Conservation (phyloP, 139 green algal species). For the Ulvella scutata region DNA sequence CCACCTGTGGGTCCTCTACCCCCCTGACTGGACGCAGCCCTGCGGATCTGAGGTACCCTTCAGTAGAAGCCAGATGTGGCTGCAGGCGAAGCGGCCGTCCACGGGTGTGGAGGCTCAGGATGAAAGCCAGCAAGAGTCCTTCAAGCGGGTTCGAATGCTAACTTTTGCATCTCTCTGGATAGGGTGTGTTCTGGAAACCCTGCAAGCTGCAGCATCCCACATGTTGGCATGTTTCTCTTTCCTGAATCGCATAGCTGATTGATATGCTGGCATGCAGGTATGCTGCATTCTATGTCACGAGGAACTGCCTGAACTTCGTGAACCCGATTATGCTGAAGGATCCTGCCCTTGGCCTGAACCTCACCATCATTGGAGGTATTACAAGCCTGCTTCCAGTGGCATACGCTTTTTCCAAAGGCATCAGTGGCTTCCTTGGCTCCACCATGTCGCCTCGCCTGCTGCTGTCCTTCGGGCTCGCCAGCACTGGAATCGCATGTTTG, state of each 20-base stretch:
- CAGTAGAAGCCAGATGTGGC: too few relatives aligned
- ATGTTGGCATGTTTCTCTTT: background rate
- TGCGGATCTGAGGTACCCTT: too few relatives aligned
- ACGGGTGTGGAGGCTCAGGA: background rate
- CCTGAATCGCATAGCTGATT: background rate
- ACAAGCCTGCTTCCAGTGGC: slow-evolving; percentile 1
- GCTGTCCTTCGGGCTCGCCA: background rate
- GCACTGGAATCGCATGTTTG: background rate
- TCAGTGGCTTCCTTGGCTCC: background rate
- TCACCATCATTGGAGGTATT: background rate
- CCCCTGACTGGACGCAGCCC: too few relatives aligned
- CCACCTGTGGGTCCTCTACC: too few relatives aligned
- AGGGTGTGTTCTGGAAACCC: background rate
- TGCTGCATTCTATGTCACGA: background rate
- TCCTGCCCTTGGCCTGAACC: background rate
- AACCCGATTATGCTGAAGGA: background rate
- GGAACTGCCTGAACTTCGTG: background rate
- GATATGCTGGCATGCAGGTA: background rate
- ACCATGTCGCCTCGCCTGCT: background rate
- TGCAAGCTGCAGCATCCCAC: too few relatives aligned
- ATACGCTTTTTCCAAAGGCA: slow-evolving; percentile 2
- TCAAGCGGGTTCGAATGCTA: background rate
- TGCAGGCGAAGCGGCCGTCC: too few relatives aligned
- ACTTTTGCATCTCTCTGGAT: background rate
- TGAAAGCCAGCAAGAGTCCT: background rate